Evolutionary conservation across 176 grass and related monocot genomes (phyloP).

Genomic region (Oryza nivara): DNA sequence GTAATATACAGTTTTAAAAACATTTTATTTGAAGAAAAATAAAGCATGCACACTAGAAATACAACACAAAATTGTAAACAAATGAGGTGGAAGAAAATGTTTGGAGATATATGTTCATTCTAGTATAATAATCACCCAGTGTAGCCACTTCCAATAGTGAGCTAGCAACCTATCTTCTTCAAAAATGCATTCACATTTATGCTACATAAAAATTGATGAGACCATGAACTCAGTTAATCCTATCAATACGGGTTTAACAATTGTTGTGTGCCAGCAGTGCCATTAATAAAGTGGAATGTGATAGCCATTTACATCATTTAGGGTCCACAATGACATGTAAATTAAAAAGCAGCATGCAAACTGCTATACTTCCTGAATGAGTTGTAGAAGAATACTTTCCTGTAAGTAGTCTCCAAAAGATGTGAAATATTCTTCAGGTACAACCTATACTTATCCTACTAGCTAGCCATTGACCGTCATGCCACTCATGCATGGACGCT

Average conservation of each 20-base stretch:
- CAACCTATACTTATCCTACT: background rate
- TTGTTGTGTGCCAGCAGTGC: conserved; percentile 4
- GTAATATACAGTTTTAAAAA: background rate
- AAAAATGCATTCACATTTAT: background rate
- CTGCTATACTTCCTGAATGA: background rate
- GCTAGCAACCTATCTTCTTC: background rate
- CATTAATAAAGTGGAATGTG: background rate
- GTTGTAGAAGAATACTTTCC: background rate
- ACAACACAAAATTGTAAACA: background rate
- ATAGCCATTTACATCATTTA: background rate
- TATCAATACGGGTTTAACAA: background rate
- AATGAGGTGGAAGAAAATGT: conserved; percentile 2
- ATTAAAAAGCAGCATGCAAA: background rate
- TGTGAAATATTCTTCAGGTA: background rate
- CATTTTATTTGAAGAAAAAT: conserved; percentile 12
- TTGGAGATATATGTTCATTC: background rate
- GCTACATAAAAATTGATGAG: background rate
- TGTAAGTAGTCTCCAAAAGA: background rate
- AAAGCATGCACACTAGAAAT: background rate
- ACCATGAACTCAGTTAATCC: background rate
- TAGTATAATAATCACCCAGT: background rate
- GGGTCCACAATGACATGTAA: background rate
- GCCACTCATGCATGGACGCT: background rate
- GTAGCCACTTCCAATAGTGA: background rate
- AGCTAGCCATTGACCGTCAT: background rate